These are phyloP conservation scores for Homolaphlyctis polyrhiza DNA, from an alignment of 371 early-diverging fungal species.

Conservation along the genomic window DNA sequence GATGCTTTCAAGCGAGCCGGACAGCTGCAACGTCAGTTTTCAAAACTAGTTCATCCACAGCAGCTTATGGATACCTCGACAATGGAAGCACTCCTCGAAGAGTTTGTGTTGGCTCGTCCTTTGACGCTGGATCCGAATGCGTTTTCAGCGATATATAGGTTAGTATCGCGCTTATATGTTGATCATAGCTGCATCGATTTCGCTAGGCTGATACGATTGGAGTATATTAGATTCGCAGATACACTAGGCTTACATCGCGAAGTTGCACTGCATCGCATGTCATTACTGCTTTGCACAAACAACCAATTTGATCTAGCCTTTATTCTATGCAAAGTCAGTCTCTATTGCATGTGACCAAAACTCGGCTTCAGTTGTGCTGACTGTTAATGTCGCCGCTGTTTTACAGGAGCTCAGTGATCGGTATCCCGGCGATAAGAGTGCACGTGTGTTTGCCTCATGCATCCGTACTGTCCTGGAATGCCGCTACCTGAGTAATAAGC, in stretches of 20 bases:
- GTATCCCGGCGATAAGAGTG: slow-evolving; percentile 22
- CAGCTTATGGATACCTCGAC: neutral
- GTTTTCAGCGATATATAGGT: neutral
- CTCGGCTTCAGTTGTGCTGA: too few species aligned
- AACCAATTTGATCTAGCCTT: slow-evolving; percentile 30
- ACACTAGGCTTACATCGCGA: neutral
- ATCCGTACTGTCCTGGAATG: slow-evolving; percentile 11
- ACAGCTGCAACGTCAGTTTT: neutral
- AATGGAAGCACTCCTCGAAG: neutral
- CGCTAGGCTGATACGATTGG: too few species aligned
- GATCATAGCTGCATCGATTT: too few species aligned
- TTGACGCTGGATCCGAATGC: neutral
- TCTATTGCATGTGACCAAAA: neutral
- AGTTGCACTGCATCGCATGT: neutral
- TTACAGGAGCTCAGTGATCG: slow-evolving; percentile 28
- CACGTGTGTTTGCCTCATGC: slow-evolving; percentile 13
- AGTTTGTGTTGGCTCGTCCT: neutral
- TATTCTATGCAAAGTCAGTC: slow-evolving; percentile 22
- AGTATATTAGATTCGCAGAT: slow-evolving; percentile 1
- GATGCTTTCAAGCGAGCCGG: neutral
- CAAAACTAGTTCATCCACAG: neutral
- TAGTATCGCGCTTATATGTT: too few species aligned
- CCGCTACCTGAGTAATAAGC: neutral
- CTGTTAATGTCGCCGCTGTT: neutral
- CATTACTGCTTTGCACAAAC: neutral